Evolutionary conservation across 2,329 filamentous ascomycete species (phyloP).

Genomic region (Calonectria honghensis): DNA sequence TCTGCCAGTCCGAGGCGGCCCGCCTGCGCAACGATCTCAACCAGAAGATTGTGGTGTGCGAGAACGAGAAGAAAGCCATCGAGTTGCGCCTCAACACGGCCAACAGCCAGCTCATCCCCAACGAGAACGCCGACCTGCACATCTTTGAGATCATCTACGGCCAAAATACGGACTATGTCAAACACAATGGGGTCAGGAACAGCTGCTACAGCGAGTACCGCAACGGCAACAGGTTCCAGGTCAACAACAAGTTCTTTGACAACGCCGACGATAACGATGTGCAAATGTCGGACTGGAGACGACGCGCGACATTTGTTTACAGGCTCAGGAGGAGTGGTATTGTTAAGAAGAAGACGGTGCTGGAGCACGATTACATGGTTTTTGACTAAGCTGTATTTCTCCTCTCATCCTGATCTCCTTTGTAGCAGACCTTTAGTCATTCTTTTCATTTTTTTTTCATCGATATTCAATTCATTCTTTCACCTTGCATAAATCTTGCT

Average conservation of each 20-base stretch:
- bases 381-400: not conserved
- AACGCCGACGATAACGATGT: not conserved
- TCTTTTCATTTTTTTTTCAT: not conserved
- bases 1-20: conserved; percentile 3
- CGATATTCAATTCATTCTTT: not conserved
- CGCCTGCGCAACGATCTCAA: conserved; percentile 2
- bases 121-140: not conserved
- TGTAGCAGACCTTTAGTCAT: not conserved
- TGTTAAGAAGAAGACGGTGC: conserved; percentile 3
- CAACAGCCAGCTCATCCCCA: not conserved
- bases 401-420: not conserved
- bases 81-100: not conserved
- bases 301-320: not conserved
- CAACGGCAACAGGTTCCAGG: not conserved
- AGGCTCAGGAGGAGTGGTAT: not conserved
- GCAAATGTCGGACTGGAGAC: not conserved
- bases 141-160: conserved; percentile 5
- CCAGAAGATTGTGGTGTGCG: not conserved
- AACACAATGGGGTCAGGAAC: not conserved
- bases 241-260: not conserved
- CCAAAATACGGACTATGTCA: not conserved
- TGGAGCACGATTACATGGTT: not conserved
- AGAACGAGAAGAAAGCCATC: not conserved
- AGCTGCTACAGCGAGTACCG: not conserved
- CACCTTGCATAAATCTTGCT: not conserved